These are phyloP conservation scores for Akanthomyces dipterigenus DNA, from an alignment of 2,329 filamentous ascomycete species.

Conservation along the genomic window DNA sequence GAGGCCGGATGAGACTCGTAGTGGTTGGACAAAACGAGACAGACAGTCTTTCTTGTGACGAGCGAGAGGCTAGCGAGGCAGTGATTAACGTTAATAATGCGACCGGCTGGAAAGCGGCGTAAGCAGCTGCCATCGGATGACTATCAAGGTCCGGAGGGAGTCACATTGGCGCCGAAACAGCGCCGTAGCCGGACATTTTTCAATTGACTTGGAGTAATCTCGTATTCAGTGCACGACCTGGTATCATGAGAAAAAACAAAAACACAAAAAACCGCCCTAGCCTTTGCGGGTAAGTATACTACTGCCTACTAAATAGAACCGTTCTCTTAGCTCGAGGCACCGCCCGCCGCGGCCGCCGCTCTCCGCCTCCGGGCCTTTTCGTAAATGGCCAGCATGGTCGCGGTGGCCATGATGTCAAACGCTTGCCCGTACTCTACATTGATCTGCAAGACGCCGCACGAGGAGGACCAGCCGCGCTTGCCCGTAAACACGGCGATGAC, in stretches of 20 bases:
- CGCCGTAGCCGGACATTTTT: background rate
- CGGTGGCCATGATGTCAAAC: background rate
- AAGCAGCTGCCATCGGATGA: background rate
- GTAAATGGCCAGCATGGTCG: conserved; percentile 3
- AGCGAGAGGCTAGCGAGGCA: background rate
- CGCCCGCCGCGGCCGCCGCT: background rate
- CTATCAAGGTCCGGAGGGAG: background rate
- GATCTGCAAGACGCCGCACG: conserved; percentile 8
- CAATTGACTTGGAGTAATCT: background rate
- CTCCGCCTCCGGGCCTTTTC: background rate
- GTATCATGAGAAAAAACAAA: background rate
- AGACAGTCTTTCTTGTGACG: background rate
- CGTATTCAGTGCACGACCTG: background rate
- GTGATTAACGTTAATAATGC: background rate
- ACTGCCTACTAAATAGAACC: no score
- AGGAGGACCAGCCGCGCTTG: background rate
- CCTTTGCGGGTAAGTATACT: background rate
- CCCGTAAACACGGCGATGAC: conserved; percentile 8
- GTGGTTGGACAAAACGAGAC: background rate
- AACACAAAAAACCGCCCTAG: background rate
- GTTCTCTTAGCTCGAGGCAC: background rate
- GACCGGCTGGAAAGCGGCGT: background rate
- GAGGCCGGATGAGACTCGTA: background rate
- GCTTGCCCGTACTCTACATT: background rate
- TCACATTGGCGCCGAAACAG: background rate